A percentile compares a stretch with the other conserved stretches of the same genome.
These are phyloP conservation scores for Ophiosphaerella narmari DNA, from an alignment of 2,329 filamentous ascomycete genomes.

Conservation along the genomic window DNA sequence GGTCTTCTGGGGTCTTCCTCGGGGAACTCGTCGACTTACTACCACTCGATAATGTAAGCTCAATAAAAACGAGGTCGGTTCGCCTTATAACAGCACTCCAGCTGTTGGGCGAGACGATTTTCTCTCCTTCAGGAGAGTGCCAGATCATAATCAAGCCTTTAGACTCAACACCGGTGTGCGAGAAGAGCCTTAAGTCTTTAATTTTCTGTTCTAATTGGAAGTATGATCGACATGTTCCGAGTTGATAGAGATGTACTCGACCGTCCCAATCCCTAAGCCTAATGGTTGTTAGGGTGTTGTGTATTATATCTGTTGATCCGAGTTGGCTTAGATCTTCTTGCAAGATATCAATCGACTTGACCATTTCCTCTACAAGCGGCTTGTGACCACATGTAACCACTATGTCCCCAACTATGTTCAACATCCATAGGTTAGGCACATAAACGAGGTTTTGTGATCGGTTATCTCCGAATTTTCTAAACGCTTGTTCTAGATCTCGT, in stretches of 20 bases:
- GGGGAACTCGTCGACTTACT: conserved; percentile 1
- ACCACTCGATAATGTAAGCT: conserved; percentile 15
- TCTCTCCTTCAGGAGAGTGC: conserved; percentile 1
- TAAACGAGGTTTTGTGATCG: conserved; percentile 24
- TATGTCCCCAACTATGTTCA: conserved; percentile 30
- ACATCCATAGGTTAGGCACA: conserved; percentile 37
- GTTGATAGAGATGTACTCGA: conserved; percentile 25
- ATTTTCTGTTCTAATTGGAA: conserved; percentile 38
- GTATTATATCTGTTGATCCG: not conserved
- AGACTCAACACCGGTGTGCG: not conserved
- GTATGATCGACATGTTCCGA: conserved; percentile 29
- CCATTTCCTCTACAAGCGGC: conserved; percentile 24
- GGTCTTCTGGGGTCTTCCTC: not conserved
- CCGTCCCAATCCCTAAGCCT: conserved; percentile 27
- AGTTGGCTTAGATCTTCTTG: conserved; percentile 24
- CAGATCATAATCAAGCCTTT: conserved; percentile 13
- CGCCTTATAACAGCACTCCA: conserved; percentile 27
- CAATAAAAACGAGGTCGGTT: conserved; percentile 24
- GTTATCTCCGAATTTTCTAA: conserved; percentile 26
- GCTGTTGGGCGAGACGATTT: conserved; percentile 15
- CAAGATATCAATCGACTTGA: conserved; percentile 31
- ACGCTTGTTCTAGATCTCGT: conserved; percentile 37
- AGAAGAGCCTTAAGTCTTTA: conserved; percentile 16
- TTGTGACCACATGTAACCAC: conserved; percentile 37
- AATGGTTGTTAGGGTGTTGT: conserved; percentile 18